These are phyloP conservation scores for Vaucheria bursata DNA, from an alignment of 352 stramenopile species.

Conservation along the genomic window DNA sequence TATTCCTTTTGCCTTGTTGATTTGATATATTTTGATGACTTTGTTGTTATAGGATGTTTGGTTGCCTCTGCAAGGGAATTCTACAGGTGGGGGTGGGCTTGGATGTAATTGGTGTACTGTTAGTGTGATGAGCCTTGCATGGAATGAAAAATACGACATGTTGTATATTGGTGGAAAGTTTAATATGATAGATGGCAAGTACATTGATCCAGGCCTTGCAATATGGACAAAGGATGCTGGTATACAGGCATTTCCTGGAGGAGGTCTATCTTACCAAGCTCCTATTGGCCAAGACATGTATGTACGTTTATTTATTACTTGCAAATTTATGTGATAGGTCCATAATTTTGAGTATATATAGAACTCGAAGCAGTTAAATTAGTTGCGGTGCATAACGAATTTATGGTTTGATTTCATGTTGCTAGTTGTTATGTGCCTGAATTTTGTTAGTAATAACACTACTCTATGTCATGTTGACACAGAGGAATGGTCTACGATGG, in stretches of 20 bases:
- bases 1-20: too few species aligned
- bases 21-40: not conserved
- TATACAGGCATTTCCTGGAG: constrained; percentile 35
- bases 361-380: too few species aligned
- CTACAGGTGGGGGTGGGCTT: constrained; percentile 16
- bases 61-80: constrained; percentile 10
- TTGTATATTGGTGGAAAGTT: constrained; percentile 48
- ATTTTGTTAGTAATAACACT: too few species aligned
- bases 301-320: not conserved
- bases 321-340: too few species aligned
- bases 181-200: constrained; percentile 16
- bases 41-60: not conserved
- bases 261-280: not conserved
- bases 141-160: constrained; percentile 37
- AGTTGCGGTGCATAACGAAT: too few species aligned
- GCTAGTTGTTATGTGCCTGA: not conserved
- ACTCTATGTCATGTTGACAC: too few species aligned
- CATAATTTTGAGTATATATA: too few species aligned
- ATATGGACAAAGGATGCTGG: constrained; percentile 39
- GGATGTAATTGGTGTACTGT: constrained; percentile 40
- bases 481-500: constrained; percentile 31
- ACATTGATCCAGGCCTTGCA: constrained; percentile 36
- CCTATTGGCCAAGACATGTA: constrained; percentile 6
- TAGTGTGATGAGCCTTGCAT: constrained; percentile 43
- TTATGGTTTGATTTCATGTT: not conserved